These are phyloP conservation scores for Verticillium nonalfalfae DNA, from an alignment of 2,329 filamentous ascomycete species.

Conservation along the genomic window DNA sequence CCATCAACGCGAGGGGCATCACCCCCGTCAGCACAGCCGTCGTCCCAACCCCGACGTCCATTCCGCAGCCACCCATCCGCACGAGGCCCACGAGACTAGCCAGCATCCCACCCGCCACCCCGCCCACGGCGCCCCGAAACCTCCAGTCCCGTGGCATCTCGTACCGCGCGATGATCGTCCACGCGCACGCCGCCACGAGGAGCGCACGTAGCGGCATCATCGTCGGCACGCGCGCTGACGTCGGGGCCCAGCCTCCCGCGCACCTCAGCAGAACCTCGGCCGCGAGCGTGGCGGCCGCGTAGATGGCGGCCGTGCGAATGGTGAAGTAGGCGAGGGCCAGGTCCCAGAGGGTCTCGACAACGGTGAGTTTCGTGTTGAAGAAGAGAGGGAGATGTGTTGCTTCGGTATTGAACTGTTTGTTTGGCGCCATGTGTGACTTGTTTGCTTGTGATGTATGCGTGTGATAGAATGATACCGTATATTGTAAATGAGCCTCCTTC, in stretches of 20 bases:
- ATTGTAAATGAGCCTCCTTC: no score
- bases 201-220: neutral
- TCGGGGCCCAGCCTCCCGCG: neutral
- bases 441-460: neutral
- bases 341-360: constrained; percentile 30
- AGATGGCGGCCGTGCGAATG: constrained; percentile 21
- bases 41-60: neutral
- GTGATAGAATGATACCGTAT: no score
- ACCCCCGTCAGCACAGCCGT: neutral
- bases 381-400: neutral
- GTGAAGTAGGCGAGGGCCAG: constrained; percentile 26
- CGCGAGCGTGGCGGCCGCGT: constrained; percentile 20
- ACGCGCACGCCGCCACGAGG: constrained; percentile 1
- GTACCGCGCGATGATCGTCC: constrained; percentile 3
- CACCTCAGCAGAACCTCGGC: constrained; percentile 13
- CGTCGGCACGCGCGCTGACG: neutral
- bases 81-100: neutral
- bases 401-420: neutral
- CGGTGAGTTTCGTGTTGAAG: constrained; percentile 5
- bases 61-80: neutral
- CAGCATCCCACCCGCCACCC: constrained; percentile 2
- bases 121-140: constrained; percentile 7
- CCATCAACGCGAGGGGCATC: constrained; percentile 6
- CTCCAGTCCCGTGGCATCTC: constrained; percentile 7
- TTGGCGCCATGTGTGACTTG: neutral